Conservation (phyloP, 192 early-diverging fungal species). For the Coemansia sp. region DNA sequence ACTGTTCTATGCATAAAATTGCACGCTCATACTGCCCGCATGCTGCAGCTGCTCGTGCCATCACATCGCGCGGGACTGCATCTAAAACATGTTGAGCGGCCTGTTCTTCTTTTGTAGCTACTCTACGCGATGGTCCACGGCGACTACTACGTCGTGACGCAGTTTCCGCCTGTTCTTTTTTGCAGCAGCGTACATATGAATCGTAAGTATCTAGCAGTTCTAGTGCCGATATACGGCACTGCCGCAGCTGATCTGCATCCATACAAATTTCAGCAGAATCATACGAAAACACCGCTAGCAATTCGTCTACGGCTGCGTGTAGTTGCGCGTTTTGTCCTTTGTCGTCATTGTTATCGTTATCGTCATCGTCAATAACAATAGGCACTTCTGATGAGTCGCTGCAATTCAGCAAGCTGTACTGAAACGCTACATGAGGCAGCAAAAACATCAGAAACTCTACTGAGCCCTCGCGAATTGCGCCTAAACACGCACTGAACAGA, state of each 20-base stretch:
- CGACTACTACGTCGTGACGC: slow-evolving; percentile 26
- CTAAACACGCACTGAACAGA: slow-evolving; percentile 37
- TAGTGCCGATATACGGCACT: slow-evolving; percentile 35
- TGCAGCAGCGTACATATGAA: slow-evolving; percentile 20
- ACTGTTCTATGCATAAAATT: slow-evolving; percentile 30
- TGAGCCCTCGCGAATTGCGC: slow-evolving; percentile 39
- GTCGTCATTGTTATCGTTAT: slow-evolving; percentile 9
- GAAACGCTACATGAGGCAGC: slow-evolving; percentile 34
- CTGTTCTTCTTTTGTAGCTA: slow-evolving; percentile 23
- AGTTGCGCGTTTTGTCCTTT: neutral
- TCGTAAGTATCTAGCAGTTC: slow-evolving; percentile 38
- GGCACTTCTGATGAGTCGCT: neutral
- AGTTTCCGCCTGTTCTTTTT: slow-evolving; percentile 19
- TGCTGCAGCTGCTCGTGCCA: slow-evolving; percentile 32
- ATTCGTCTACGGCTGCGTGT: slow-evolving; percentile 13
- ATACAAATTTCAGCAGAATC: slow-evolving; percentile 3
- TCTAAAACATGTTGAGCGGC: slow-evolving; percentile 17
- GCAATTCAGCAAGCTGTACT: slow-evolving; percentile 22
- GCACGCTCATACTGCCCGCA: slow-evolving; percentile 48
- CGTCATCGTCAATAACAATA: slow-evolving; percentile 33
- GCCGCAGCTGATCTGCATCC: slow-evolving; percentile 34
- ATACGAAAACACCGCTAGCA: slow-evolving; percentile 28
- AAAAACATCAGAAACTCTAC: slow-evolving; percentile 35
- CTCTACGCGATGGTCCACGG: slow-evolving; percentile 15
- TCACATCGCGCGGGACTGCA: slow-evolving; percentile 12